Evolutionary conservation across 257 asterid species (phyloP), one percentile per base, ranked within the genome.

Genomic region (Nicotiana benthamiana): DNA sequence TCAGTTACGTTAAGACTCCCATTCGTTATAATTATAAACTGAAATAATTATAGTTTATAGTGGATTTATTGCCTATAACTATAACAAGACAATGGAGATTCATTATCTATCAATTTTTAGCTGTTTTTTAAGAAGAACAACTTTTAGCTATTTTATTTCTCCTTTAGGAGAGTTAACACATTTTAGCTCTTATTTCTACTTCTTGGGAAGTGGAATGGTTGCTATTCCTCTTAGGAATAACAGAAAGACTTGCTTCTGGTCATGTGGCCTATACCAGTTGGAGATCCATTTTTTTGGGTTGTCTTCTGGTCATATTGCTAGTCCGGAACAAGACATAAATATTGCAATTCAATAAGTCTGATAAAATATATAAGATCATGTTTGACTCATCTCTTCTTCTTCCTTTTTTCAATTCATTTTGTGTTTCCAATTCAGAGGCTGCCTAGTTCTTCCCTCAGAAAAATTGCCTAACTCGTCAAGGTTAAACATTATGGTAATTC

Each of bases 401-500:
- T n/a, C n/a, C n/a, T 64, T 40, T 64, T 40, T 5, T 20, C 20
- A 22, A 62, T 54, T 56, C 32, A n/a, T 20, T 10, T 52, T 53
- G 18, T 59, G 79, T 75, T 67, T 6, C 2, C 51, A 57, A n/a
- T n/a, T n/a, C 99, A 95, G 89, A 89, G 90, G 84, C 93, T 95
- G 59, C 98, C 99, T 0, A 83, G 90, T 79, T 91, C 97, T 43
- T 93, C 98, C 26, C 88, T 91, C 30, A 84, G 72, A 87, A 95
- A 82, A 86, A 91, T 95, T 79, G 96, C 99, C 43, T 86, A 89
- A 83, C 63, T 90, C 40, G 94, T 93, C 63, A 79, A 83, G n/a
- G 80, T 92, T 80, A 91, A 90, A 83, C 87, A 78, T 82, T 93
- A 83, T 81, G 92, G 99, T 93, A 81, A 75, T n/a, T 76, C 83